phyloP scores from a whole-genome alignment of 805 yeast genomes.

The Nakazawaea peltata region DNA sequence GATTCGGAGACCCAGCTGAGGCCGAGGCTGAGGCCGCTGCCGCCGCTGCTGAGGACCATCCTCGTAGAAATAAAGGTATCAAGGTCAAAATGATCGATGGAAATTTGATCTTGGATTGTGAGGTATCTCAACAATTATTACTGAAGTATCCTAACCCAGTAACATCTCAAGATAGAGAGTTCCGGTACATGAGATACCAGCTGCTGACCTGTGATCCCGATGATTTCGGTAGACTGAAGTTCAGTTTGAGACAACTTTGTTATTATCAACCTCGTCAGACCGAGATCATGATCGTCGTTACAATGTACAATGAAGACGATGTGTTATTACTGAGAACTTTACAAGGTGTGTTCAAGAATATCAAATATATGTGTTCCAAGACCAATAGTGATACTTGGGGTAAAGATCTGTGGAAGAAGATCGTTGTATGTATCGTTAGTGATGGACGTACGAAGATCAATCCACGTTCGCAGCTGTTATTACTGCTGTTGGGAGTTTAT shows the following conservation, averaged over 20 bases:
- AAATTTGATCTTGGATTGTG: constrained; percentile 81
- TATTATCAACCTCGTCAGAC: constrained; percentile 75
- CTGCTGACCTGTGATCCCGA: constrained; percentile 92
- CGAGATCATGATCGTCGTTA: constrained; percentile 77
- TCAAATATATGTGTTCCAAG: constrained; percentile 62
- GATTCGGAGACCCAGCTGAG: constrained; percentile 5
- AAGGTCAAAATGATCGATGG: constrained; percentile 55
- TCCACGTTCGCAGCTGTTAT: constrained; percentile 67
- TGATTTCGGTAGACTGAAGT: constrained; percentile 51
- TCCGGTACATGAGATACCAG: constrained; percentile 83
- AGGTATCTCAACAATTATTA: constrained; percentile 66
- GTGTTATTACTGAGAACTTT: constrained; percentile 74
- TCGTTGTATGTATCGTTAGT: constrained; percentile 81
- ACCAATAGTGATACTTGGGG: constrained; percentile 78
- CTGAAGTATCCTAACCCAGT: constrained; percentile 38
- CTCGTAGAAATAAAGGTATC: constrained; percentile 8
- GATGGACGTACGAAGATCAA: constrained; percentile 87
- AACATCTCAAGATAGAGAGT: constrained; percentile 45
- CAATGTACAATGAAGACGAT: constrained; percentile 89
- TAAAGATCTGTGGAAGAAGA: constrained; percentile 89
- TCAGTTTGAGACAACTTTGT: constrained; percentile 76
- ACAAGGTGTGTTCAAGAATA: constrained; percentile 86
- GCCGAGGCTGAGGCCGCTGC: constrained; percentile 4
- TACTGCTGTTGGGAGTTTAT: constrained; percentile 83
- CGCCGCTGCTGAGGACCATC: constrained; percentile 3